Conservation (phyloP, 2,329 filamentous ascomycete species). For the Sordariomycetes sp. region DNA sequence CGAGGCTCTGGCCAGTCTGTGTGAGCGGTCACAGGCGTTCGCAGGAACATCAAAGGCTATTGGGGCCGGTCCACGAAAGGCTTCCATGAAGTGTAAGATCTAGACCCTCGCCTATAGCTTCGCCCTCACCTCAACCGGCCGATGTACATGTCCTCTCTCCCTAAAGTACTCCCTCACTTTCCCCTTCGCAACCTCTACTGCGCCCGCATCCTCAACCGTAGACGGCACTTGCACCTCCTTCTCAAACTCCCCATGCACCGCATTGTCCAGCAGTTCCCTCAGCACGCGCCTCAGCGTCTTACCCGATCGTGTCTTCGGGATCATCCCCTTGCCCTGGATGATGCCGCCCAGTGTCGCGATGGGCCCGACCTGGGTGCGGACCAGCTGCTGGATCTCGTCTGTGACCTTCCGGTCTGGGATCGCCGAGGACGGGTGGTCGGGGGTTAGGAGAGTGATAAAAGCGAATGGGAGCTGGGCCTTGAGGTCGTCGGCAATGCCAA, state of each 20-base stretch:
- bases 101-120: conserved; percentile 28
- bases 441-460: conserved; percentile 52
- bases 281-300: conserved; percentile 80
- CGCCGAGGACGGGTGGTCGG: conserved; percentile 38
- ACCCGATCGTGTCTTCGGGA: conserved; percentile 84
- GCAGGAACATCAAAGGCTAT: too few relatives aligned
- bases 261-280: conserved; percentile 76
- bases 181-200: conserved; percentile 61
- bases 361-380: conserved; percentile 73
- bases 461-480: conserved; percentile 92
- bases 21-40: too few relatives aligned
- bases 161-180: conserved; percentile 70
- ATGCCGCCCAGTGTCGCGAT: conserved; percentile 82
- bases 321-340: conserved; percentile 75
- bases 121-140: conserved; percentile 32
- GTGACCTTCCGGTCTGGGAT: conserved; percentile 32
- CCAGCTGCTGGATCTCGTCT: conserved; percentile 58
- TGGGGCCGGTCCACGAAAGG: neutral
- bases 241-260: conserved; percentile 60
- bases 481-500: conserved; percentile 73
- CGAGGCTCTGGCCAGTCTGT: too few relatives aligned
- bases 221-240: conserved; percentile 65
- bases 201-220: conserved; percentile 72
- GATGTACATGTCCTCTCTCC: conserved; percentile 28
- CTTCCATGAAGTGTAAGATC: neutral